Conservation (phyloP, 257 asterid genomes). For the Solanum megistacrolobum region DNA sequence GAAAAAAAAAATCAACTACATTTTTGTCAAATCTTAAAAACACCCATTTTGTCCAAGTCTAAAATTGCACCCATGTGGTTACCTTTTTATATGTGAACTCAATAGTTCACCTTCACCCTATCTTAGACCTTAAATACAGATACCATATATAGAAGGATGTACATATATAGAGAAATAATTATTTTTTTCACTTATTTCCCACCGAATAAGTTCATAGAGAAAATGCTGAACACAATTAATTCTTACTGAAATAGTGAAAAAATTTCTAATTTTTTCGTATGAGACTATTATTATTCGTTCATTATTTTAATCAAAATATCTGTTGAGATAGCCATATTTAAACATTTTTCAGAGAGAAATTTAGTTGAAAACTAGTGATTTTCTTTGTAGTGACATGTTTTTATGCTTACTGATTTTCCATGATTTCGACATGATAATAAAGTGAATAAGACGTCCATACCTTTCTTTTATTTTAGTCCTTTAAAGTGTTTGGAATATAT, state of each 20-base stretch:
- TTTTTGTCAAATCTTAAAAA: background rate
- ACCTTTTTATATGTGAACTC: background rate
- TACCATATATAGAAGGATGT: background rate
- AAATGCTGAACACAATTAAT: background rate
- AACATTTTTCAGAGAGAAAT: background rate
- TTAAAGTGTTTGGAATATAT: background rate
- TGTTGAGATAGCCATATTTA: too few relatives aligned
- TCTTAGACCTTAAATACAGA: background rate
- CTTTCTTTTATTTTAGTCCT: background rate
- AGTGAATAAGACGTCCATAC: background rate
- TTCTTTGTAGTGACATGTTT: background rate
- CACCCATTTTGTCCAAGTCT: background rate
- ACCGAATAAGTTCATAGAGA: background rate
- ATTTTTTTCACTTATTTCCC: too few relatives aligned
- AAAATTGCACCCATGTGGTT: background rate
- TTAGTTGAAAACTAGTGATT: background rate
- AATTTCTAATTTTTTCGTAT: too few relatives aligned
- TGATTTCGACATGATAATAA: background rate
- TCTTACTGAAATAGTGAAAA: too few relatives aligned
- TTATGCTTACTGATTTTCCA: background rate
- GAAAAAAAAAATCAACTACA: too few relatives aligned
- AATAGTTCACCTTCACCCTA: background rate
- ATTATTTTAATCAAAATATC: too few relatives aligned
- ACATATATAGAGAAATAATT: background rate
- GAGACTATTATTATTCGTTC: background rate